A percentile compares a stretch with the other conserved stretches of the same genome.
These are phyloP conservation scores for Phytopythium vexans DNA, from an alignment of 352 stramenopile species.

Conservation along the genomic window DNA sequence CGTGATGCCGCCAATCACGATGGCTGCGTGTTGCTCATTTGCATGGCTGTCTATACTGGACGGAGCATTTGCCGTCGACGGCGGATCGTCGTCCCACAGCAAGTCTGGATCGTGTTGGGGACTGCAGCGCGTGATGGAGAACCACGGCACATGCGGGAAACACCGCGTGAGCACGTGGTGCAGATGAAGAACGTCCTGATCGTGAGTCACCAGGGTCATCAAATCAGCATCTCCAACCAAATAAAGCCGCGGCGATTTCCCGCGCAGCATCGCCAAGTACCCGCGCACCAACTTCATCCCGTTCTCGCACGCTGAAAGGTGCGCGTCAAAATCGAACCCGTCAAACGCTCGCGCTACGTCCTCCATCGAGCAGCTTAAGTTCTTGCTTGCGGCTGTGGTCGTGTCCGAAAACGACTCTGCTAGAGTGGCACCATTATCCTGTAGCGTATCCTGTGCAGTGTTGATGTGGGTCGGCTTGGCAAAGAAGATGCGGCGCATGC, in stretches of 20 bases:
- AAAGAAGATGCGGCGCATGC: constrained; percentile 41
- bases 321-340: constrained; percentile 53
- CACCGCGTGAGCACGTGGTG: constrained; percentile 24
- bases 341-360: constrained; percentile 41
- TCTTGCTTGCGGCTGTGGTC: constrained; percentile 3
- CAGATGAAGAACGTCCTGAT: constrained; percentile 32
- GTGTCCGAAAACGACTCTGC: neutral
- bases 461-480: constrained; percentile 7
- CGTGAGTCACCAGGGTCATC: constrained; percentile 34
- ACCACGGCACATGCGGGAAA: constrained; percentile 36
- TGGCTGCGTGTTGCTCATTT: neutral
- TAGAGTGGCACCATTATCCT: neutral
- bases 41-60: neutral
- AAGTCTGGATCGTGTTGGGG: constrained; percentile 1
- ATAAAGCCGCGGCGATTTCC: constrained; percentile 37
- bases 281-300: constrained; percentile 30
- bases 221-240: constrained; percentile 33
- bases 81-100: neutral
- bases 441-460: neutral
- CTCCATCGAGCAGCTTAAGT: constrained; percentile 30
- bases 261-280: constrained; percentile 36
- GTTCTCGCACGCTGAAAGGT: constrained; percentile 30
- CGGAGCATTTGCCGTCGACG: neutral
- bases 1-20: constrained; percentile 10
- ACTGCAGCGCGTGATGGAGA: constrained; percentile 23